A percentile compares a stretch with the other conserved stretches of the same genome.
Conservation (phyloP, 129 eudicot genomes). For the Tanacetum coccineum region DNA sequence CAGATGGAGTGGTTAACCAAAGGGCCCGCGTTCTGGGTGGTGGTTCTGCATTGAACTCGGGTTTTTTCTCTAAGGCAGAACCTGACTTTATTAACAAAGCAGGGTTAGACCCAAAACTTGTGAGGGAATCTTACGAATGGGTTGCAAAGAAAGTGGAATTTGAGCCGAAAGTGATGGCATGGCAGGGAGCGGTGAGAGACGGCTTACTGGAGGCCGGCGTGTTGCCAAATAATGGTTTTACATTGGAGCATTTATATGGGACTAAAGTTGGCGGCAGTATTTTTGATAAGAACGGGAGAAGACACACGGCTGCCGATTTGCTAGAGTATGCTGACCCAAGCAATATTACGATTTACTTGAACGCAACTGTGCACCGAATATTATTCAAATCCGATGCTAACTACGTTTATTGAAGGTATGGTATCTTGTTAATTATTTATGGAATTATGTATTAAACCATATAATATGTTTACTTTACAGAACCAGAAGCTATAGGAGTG, state of each 20-base stretch:
- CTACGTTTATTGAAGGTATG: background rate
- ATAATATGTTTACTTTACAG: slow-evolving; percentile 23
- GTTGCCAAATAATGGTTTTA: slow-evolving; percentile 57
- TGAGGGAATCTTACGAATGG: slow-evolving; percentile 66
- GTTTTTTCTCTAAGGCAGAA: slow-evolving; percentile 68
- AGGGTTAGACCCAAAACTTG: slow-evolving; percentile 51
- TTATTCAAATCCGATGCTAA: slow-evolving; percentile 47
- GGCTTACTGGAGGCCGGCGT: slow-evolving; percentile 75
- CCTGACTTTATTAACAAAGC: slow-evolving; percentile 28
- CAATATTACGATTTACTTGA: slow-evolving; percentile 43
- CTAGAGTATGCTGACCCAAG: slow-evolving; percentile 66
- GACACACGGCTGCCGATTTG: slow-evolving; percentile 88
- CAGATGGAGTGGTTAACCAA: slow-evolving; percentile 79
- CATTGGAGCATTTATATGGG: slow-evolving; percentile 59
- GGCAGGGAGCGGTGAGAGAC: slow-evolving; percentile 73
- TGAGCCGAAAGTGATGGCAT: slow-evolving; percentile 47
- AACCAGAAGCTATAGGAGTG: slow-evolving; percentile 65
- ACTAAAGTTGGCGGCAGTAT: slow-evolving; percentile 81
- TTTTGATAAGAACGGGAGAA: slow-evolving; percentile 55
- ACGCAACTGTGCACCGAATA: slow-evolving; percentile 66
- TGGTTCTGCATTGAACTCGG: slow-evolving; percentile 77
- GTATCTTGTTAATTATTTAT: no score
- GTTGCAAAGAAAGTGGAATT: slow-evolving; percentile 68
- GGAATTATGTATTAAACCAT: no score
- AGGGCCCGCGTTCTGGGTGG: slow-evolving; percentile 85